Evolutionary conservation across 768 basidiomycete species (phyloP).

Genomic region (Suillus tomentosus): DNA sequence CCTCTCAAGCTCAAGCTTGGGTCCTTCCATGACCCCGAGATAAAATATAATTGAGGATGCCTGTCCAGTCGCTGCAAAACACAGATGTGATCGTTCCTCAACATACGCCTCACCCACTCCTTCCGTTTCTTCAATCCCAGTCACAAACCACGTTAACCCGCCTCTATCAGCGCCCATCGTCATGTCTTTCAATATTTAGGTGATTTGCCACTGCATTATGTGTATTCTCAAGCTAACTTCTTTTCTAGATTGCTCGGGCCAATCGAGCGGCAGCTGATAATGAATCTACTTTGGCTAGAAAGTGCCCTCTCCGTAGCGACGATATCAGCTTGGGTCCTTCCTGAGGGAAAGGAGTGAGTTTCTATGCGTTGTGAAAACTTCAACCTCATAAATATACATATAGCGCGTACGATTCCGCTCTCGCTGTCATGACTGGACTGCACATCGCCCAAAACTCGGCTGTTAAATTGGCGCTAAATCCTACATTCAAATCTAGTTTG

Average conservation of each 20-base stretch:
- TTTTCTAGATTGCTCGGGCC: slow-evolving; percentile 66
- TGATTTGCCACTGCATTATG: slow-evolving; percentile 27
- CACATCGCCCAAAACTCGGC: slow-evolving; percentile 67
- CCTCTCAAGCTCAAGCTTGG: neutral
- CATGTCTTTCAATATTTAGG: slow-evolving; percentile 91
- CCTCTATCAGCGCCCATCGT: slow-evolving; percentile 82
- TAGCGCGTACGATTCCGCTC: slow-evolving; percentile 73
- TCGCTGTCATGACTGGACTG: slow-evolving; percentile 61
- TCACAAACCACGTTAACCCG: slow-evolving; percentile 76
- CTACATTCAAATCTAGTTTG: slow-evolving; percentile 76
- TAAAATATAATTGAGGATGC: slow-evolving; percentile 8
- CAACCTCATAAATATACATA: neutral
- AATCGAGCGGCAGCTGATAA: slow-evolving; percentile 80
- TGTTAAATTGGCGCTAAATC: slow-evolving; percentile 67
- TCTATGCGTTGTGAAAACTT: neutral
- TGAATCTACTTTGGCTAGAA: slow-evolving; percentile 90
- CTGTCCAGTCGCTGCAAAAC: slow-evolving; percentile 6
- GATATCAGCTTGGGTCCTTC: slow-evolving; percentile 76
- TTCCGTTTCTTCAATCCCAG: slow-evolving; percentile 81
- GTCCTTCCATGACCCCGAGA: slow-evolving; percentile 1
- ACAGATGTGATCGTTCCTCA: slow-evolving; percentile 17
- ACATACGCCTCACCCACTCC: slow-evolving; percentile 58
- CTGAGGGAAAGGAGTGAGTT: slow-evolving; percentile 69
- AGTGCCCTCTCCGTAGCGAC: slow-evolving; percentile 63
- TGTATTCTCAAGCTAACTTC: slow-evolving; percentile 11